Percentiles rank a stretch among this genome's conserved stretches.
phyloP scores from a whole-genome alignment of 179 eudicot species.

The Beta corolliflora region DNA sequence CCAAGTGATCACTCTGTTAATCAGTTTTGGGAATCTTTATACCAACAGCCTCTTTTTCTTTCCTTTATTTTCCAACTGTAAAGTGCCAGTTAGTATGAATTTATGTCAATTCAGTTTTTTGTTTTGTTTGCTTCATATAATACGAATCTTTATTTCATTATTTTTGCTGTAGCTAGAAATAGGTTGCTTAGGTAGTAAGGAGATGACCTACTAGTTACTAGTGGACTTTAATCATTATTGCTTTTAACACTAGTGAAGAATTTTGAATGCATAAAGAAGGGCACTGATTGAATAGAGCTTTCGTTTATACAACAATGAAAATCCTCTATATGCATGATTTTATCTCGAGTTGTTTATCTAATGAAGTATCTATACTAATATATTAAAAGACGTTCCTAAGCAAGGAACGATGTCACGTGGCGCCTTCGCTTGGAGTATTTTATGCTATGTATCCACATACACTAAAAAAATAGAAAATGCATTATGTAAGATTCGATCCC shows the following conservation, averaged over 20 bases:
- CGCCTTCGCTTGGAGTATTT: too few relatives aligned
- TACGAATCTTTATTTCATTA: slow-evolving; percentile 9
- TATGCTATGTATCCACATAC: too few relatives aligned
- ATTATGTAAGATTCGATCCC: too few relatives aligned
- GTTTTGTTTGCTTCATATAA: slow-evolving; percentile 9
- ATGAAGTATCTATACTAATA: too few relatives aligned
- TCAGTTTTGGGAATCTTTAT: slow-evolving; percentile 26
- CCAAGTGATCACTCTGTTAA: slow-evolving; percentile 55
- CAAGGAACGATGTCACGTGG: too few relatives aligned
- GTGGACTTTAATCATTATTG: background rate
- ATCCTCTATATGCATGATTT: too few relatives aligned
- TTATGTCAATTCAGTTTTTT: background rate
- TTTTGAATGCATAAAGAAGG: slow-evolving; percentile 20
- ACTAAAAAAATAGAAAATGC: too few relatives aligned
- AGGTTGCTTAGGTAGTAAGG: slow-evolving; percentile 9
- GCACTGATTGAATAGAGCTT: background rate
- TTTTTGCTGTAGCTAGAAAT: slow-evolving; percentile 8
- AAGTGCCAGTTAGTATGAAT: slow-evolving; percentile 35
- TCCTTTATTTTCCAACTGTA: slow-evolving; percentile 26
- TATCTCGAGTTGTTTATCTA: too few relatives aligned
- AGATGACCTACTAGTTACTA: background rate
- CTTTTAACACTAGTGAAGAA: background rate
- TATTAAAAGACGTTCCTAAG: too few relatives aligned
- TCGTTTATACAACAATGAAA: too few relatives aligned
- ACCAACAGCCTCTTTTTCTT: slow-evolving; percentile 1